Evolutionary conservation across 23 red algal species (phyloP).

Genomic region (Agarophyton chilense): DNA sequence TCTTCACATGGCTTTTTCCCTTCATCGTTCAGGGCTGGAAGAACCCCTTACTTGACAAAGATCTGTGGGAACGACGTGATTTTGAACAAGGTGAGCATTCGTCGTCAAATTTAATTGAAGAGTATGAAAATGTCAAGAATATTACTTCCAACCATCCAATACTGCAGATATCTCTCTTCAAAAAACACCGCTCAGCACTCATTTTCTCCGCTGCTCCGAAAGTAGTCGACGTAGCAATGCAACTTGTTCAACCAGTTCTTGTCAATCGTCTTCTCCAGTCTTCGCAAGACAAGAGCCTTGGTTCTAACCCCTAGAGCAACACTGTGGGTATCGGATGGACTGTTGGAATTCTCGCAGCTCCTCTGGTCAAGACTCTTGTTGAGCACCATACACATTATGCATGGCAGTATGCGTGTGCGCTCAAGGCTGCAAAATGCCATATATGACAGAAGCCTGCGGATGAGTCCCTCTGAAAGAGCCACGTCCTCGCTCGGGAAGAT

Average conservation of each 20-base stretch:
- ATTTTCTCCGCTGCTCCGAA: constrained; percentile 68
- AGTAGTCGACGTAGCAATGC: constrained; percentile 65
- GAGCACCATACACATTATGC: constrained; percentile 80
- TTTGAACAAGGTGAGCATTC: constrained; percentile 36
- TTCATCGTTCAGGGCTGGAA: constrained; percentile 74
- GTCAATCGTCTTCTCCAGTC: no score
- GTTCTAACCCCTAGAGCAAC: not conserved
- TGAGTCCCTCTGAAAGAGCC: constrained; percentile 84
- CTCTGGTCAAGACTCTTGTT: constrained; percentile 75
- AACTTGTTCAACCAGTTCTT: constrained; percentile 68
- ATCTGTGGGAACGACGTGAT: constrained; percentile 74
- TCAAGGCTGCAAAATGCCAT: constrained; percentile 74
- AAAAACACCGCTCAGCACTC: constrained; percentile 26
- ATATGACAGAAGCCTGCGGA: constrained; percentile 85
- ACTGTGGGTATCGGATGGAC: constrained; percentile 43
- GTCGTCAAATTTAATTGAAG: constrained; percentile 4
- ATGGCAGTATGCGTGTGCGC: constrained; percentile 78
- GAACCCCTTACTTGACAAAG: constrained; percentile 65
- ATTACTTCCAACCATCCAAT: not conserved
- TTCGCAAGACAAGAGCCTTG: constrained; percentile 4
- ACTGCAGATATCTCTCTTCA: constrained; percentile 1
- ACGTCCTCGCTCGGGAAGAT: no score
- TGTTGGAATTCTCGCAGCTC: constrained; percentile 67
- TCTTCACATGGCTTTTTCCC: constrained; percentile 68
- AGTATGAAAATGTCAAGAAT: no score